Evolutionary conservation across 1,139 yeast genomes (phyloP).

Genomic region (Zygosaccharomyces pseudobailii): DNA sequence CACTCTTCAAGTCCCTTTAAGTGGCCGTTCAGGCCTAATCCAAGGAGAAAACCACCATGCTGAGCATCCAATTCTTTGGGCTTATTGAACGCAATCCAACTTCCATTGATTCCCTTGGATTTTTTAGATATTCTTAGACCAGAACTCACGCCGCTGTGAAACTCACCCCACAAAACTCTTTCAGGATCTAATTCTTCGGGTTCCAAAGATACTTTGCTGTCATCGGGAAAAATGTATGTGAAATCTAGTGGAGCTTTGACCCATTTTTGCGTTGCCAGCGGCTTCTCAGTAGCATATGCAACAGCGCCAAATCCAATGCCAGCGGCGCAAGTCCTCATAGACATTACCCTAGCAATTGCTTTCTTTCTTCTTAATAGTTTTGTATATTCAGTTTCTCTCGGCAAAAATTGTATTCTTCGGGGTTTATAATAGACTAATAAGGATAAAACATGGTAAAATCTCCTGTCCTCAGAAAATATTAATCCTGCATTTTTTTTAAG

Average conservation of each 20-base stretch:
- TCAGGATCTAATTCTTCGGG: constrained; percentile 51
- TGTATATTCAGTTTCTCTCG: constrained; percentile 27
- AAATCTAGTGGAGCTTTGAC: constrained; percentile 75
- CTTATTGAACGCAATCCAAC: constrained; percentile 88
- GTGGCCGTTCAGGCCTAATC: constrained; percentile 90
- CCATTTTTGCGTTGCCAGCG: constrained; percentile 79
- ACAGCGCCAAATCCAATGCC: constrained; percentile 75
- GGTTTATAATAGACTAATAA: constrained; percentile 33
- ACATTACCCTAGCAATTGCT: constrained; percentile 57
- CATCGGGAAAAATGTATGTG: constrained; percentile 62
- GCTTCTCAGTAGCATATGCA: constrained; percentile 65
- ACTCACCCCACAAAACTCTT: constrained; percentile 74
- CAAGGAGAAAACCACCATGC: constrained; percentile 93
- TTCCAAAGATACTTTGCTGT: constrained; percentile 59
- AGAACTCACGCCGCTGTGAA: constrained; percentile 88
- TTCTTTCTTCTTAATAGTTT: constrained; percentile 43
- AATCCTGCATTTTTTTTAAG: constrained; percentile 36
- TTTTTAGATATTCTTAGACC: constrained; percentile 73
- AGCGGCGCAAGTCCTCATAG: constrained; percentile 67
- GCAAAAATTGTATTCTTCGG: constrained; percentile 24
- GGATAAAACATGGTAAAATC: constrained; percentile 73
- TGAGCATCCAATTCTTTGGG: constrained; percentile 67
- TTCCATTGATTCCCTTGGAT: constrained; percentile 72
- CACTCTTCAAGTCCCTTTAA: constrained; percentile 82
- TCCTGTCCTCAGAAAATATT: constrained; percentile 71